phyloP scores from a whole-genome alignment of 2,329 filamentous ascomycete genomes.

The Fusarium circinatum region DNA sequence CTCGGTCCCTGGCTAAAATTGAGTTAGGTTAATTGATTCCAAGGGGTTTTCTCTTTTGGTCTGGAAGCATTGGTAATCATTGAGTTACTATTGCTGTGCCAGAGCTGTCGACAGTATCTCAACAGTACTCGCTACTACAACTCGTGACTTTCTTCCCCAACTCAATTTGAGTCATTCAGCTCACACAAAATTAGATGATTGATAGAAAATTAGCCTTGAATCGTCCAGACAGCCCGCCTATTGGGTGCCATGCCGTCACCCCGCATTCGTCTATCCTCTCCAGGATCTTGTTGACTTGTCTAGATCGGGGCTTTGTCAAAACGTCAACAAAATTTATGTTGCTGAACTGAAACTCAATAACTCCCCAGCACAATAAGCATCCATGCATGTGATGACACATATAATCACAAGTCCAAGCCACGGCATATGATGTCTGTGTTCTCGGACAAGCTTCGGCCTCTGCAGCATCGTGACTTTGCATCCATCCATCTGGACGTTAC shows the following conservation, averaged over 20 bases:
- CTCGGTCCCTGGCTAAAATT: constrained; percentile 24
- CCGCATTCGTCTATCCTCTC: constrained; percentile 31
- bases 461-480: background rate
- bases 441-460: constrained; percentile 32
- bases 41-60: background rate
- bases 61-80: constrained; percentile 22
- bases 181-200: background rate
- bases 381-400: constrained; percentile 1
- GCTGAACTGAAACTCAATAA: constrained; percentile 26
- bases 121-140: background rate
- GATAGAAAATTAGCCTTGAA: background rate
- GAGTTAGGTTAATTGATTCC: constrained; percentile 4
- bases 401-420: constrained; percentile 15
- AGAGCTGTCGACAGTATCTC: background rate
- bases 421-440: background rate
- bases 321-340: constrained; percentile 30
- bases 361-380: constrained; percentile 18
- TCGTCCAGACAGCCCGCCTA: constrained; percentile 9
- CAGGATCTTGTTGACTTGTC: constrained; percentile 35
- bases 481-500: background rate
- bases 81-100: background rate
- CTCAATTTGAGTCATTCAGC: constrained; percentile 8
- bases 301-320: constrained; percentile 24
- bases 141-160: background rate
- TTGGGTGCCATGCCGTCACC: constrained; percentile 35